Conservation (phyloP, 208 protist genomes). For the Leptomonas pyrrhocoris region DNA sequence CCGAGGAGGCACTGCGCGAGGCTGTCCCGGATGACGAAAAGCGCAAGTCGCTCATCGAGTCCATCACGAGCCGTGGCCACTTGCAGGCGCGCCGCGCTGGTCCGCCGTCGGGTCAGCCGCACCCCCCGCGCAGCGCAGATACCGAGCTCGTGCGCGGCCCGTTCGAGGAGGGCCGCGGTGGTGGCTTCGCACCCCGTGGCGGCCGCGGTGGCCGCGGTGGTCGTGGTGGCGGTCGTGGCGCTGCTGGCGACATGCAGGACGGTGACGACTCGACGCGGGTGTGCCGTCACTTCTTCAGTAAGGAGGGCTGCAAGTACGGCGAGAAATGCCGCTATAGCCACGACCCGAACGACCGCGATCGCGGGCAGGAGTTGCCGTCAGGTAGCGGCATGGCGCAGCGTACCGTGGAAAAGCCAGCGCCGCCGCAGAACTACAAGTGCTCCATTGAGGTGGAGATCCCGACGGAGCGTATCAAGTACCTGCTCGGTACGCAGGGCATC, state of each 20-base stretch:
- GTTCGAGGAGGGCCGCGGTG: conserved; percentile 36
- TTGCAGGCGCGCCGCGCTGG: conserved; percentile 47
- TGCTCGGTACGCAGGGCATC: conserved; percentile 65
- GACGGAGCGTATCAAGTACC: conserved; percentile 77
- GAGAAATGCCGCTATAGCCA: conserved; percentile 86
- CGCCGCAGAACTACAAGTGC: conserved; percentile 40
- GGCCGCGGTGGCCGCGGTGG: conserved; percentile 46
- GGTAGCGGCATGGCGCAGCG: conserved; percentile 34
- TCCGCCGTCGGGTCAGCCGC: conserved; percentile 32
- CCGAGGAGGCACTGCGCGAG: conserved; percentile 61
- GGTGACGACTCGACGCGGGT: conserved; percentile 36
- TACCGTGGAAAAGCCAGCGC: conserved; percentile 28
- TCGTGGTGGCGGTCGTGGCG: conserved; percentile 27
- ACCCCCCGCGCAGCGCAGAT: conserved; percentile 48
- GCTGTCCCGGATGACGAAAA: conserved; percentile 80
- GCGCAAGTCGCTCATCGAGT: conserved; percentile 64
- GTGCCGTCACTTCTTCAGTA: conserved; percentile 76
- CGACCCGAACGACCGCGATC: conserved; percentile 45
- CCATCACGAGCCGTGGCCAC: conserved; percentile 73
- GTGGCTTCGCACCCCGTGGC: conserved; percentile 33
- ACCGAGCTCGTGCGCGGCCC: conserved; percentile 33
- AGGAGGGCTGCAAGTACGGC: conserved; percentile 79
- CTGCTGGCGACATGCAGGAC: conserved; percentile 13
- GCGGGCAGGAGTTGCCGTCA: conserved; percentile 26
- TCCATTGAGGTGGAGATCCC: conserved; percentile 62